Evolutionary conservation across 306 rosid genomes (phyloP).

Genomic region (Lagenaria siceraria): DNA sequence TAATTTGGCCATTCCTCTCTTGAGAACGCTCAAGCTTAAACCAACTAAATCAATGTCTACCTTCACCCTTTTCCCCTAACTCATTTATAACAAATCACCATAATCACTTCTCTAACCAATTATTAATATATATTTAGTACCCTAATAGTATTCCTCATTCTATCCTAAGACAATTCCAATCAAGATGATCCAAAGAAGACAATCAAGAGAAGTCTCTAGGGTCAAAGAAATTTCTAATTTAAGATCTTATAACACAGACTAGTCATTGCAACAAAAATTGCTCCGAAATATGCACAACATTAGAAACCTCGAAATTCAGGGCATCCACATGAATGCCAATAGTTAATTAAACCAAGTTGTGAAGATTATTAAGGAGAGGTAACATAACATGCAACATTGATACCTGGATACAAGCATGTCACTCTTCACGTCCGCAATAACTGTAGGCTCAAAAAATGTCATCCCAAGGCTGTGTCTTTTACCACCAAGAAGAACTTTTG

Average conservation of each 20-base stretch:
- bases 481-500: constrained; percentile 75
- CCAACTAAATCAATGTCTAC: background rate
- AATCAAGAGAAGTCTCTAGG: background rate
- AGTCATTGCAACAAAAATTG: background rate
- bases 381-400: background rate
- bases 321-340: background rate
- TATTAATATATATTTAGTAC: too few species aligned
- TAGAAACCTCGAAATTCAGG: background rate
- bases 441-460: constrained; percentile 84
- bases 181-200: background rate
- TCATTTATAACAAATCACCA: background rate
- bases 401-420: constrained; percentile 79
- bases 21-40: background rate
- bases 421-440: constrained; percentile 49
- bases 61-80: background rate
- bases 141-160: too few species aligned
- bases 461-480: constrained; percentile 86
- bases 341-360: background rate
- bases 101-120: background rate
- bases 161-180: background rate
- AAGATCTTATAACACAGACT: background rate
- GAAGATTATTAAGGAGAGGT: background rate
- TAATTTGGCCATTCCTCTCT: background rate
- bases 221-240: background rate
- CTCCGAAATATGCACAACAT: background rate